phyloP scores from a whole-genome alignment of 108 stramenopile species.

The Pseudonitzschia multiseries region DNA sequence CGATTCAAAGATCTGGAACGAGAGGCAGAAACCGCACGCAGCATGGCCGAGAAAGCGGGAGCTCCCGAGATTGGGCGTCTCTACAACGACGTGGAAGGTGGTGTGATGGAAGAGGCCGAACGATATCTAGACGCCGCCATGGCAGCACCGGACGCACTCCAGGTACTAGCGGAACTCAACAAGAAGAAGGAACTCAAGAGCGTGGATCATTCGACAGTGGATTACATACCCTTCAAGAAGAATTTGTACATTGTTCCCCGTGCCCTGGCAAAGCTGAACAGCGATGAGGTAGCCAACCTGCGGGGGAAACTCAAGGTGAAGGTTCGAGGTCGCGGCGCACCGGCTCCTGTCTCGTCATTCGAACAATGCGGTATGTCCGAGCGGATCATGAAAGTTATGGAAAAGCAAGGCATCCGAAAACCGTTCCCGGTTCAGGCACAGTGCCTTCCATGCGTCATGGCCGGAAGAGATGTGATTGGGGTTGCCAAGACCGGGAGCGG shows the following conservation, averaged over 20 bases:
- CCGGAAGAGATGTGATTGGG: constrained; percentile 97
- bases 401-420: constrained; percentile 61
- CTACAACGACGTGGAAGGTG: constrained; percentile 76
- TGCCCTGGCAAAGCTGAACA: constrained; percentile 59
- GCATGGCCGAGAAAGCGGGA: constrained; percentile 48
- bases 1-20: constrained; percentile 55
- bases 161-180: constrained; percentile 87
- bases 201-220: constrained; percentile 91
- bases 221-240: constrained; percentile 91
- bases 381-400: constrained; percentile 69
- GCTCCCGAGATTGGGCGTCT: constrained; percentile 74
- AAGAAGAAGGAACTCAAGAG: constrained; percentile 94
- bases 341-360: constrained; percentile 89
- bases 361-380: constrained; percentile 93
- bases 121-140: constrained; percentile 73
- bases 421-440: constrained; percentile 98
- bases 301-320: constrained; percentile 83
- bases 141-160: constrained; percentile 84
- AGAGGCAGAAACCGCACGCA: constrained; percentile 68
- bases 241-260: constrained; percentile 95
- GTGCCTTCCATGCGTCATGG: constrained; percentile 97
- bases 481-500: constrained; percentile 98
- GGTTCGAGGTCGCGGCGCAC: constrained; percentile 91
- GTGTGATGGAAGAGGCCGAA: constrained; percentile 95
- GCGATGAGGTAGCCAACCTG: constrained; percentile 66